phyloP scores from a whole-genome alignment of 2,329 filamentous ascomycete genomes.

The Aspergillus flavus region DNA sequence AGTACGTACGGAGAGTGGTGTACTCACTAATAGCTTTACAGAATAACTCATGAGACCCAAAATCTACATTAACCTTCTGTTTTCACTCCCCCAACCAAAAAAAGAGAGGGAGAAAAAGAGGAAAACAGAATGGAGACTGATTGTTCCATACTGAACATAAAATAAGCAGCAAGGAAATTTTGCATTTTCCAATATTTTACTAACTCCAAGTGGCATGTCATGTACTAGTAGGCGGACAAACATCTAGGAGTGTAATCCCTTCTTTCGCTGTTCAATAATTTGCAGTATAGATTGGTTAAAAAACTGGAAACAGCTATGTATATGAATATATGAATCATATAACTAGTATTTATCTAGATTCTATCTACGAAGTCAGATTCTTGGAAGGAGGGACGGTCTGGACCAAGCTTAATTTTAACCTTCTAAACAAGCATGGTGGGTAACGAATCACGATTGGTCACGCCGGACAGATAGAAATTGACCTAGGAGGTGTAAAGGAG shows the following conservation, averaged over 20 bases:
- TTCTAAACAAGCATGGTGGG: neutral
- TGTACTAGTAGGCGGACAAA: neutral
- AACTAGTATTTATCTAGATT: too few species aligned
- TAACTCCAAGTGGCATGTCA: neutral
- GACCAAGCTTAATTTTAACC: neutral
- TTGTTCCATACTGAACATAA: neutral
- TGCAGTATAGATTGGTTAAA: neutral
- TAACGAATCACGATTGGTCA: neutral
- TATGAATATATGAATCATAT: too few species aligned
- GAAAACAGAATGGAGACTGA: neutral
- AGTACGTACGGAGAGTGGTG: neutral
- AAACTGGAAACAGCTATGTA: neutral
- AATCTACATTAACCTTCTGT: neutral
- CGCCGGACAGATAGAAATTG: neutral
- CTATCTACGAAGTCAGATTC: too few species aligned
- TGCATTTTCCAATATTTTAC: neutral
- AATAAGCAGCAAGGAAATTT: neutral
- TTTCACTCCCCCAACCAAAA: neutral
- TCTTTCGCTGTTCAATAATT: neutral
- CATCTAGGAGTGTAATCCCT: neutral
- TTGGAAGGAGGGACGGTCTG: neutral
- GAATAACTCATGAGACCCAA: too few species aligned
- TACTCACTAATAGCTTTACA: too few species aligned
- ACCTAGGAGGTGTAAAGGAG: neutral
- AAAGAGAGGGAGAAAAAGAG: neutral